Evolutionary conservation across 176 grass and related monocot species (phyloP).

Genomic region (Eleusine indica): DNA sequence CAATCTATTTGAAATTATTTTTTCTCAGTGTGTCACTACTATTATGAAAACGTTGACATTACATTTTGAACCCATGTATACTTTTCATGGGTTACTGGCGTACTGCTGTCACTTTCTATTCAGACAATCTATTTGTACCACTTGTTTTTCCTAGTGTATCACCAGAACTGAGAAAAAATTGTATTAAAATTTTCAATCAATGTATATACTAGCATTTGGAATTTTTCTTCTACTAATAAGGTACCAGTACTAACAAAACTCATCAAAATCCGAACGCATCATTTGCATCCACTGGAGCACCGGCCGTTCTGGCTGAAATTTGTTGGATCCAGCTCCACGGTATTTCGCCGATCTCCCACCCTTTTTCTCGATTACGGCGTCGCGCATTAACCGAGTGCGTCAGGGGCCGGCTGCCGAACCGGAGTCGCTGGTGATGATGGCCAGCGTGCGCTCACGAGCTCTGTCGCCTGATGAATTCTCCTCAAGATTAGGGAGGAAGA

Average conservation of each 20-base stretch:
- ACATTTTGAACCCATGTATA: no score
- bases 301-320: background rate
- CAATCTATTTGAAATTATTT: no score
- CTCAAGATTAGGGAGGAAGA: background rate
- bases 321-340: background rate
- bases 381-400: background rate
- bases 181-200: background rate
- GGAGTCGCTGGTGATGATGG: background rate
- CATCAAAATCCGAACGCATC: background rate
- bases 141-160: background rate
- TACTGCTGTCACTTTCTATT: background rate
- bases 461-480: background rate
- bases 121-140: background rate
- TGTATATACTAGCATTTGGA: no score
- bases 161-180: background rate
- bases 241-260: background rate
- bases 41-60: no score
- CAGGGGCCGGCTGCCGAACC: background rate
- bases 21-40: no score
- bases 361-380: background rate
- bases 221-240: no score
- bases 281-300: background rate
- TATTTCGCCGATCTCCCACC: background rate
- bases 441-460: slow-evolving; percentile 5
- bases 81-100: no score